A percentile compares a stretch with the other conserved stretches of the same genome.
Evolutionary conservation across 2,329 filamentous ascomycete genomes (phyloP).

Genomic region (Cladophialophora chaetospira): DNA sequence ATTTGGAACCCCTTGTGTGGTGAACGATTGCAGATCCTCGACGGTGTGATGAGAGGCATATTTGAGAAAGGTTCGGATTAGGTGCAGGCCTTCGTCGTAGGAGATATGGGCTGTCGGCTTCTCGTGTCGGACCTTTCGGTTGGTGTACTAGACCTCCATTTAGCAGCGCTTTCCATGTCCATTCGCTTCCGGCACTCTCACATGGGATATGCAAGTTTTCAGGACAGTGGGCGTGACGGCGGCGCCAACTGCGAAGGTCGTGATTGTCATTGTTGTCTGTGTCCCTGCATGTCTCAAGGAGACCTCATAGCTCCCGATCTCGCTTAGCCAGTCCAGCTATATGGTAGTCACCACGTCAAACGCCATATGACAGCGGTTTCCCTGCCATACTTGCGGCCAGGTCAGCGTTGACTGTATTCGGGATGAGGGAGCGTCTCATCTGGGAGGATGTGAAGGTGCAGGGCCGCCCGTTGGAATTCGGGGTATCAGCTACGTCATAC

Average conservation of each 20-base stretch:
- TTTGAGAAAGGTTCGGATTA: slow-evolving; percentile 81
- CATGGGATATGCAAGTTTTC: slow-evolving; percentile 83
- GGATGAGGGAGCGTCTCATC: no score
- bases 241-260: slow-evolving; percentile 77
- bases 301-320: background rate
- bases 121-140: slow-evolving; percentile 71
- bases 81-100: slow-evolving; percentile 87
- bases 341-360: no score
- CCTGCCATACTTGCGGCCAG: no score
- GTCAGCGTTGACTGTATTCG: background rate
- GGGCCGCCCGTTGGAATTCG: background rate
- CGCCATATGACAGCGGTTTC: no score
- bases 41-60: slow-evolving; percentile 88
- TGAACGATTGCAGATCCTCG: slow-evolving; percentile 91
- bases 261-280: slow-evolving; percentile 62
- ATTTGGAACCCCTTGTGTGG: slow-evolving; percentile 84
- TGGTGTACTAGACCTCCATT: slow-evolving; percentile 66
- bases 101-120: slow-evolving; percentile 89
- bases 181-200: slow-evolving; percentile 51
- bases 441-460: no score
- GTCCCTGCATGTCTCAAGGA: background rate
- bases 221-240: slow-evolving; percentile 87
- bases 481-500: background rate
- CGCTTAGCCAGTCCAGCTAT: background rate
- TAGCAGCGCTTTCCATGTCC: background rate